Conservation (phyloP, 2,329 filamentous ascomycete genomes). For the Penicillium vulpinum region DNA sequence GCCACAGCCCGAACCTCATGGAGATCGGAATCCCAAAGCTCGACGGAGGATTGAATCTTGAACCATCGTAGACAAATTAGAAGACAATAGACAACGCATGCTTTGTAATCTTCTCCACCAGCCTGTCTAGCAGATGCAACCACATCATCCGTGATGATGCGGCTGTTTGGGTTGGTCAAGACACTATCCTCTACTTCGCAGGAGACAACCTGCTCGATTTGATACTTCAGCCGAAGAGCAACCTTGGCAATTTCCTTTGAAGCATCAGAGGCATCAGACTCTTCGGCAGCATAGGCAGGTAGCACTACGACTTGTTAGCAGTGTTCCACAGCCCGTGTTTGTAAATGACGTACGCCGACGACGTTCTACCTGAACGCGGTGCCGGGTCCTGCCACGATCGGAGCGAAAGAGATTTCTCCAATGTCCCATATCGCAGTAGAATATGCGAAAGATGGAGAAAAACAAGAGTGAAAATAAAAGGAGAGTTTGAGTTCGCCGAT, state of each 20-base stretch:
- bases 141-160: slow-evolving; percentile 78
- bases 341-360: slow-evolving; percentile 42
- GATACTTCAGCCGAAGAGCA: slow-evolving; percentile 83
- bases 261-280: slow-evolving; percentile 64
- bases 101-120: slow-evolving; percentile 69
- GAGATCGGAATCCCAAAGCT: slow-evolving; percentile 90
- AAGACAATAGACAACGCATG: slow-evolving; percentile 82
- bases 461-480: neutral
- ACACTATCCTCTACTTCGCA: slow-evolving; percentile 79
- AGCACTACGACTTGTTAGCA: slow-evolving; percentile 40
- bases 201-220: slow-evolving; percentile 84
- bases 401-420: slow-evolving; percentile 39
- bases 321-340: slow-evolving; percentile 4
- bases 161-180: slow-evolving; percentile 78
- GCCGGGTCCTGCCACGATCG: slow-evolving; percentile 29
- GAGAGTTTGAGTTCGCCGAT: neutral
- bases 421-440: slow-evolving; percentile 35
- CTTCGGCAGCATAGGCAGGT: slow-evolving; percentile 41
- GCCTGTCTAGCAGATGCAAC: slow-evolving; percentile 78
- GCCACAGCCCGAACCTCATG: slow-evolving; percentile 76
- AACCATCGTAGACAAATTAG: slow-evolving; percentile 77
- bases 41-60: slow-evolving; percentile 70
- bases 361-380: slow-evolving; percentile 39
- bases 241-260: slow-evolving; percentile 82
- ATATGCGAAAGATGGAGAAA: neutral